Conservation (phyloP, 257 asterid genomes). For the Solanum habrochaites region DNA sequence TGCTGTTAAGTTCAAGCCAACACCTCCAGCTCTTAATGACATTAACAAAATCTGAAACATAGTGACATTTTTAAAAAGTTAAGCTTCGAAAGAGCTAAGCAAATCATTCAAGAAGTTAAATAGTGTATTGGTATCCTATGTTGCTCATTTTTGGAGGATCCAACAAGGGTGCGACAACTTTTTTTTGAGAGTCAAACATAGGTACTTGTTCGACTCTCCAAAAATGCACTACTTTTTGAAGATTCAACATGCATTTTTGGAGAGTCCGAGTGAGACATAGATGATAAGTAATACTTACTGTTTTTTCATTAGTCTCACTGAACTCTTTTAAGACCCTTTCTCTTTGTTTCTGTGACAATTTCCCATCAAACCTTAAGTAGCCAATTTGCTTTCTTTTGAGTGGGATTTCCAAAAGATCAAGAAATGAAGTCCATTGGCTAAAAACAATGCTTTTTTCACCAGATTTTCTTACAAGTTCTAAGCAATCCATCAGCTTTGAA, state of each 20-base stretch:
- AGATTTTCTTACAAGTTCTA: slow-evolving; percentile 19
- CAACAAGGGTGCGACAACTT: not conserved
- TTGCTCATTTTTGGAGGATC: not conserved
- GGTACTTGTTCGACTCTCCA: not conserved
- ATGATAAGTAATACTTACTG: slow-evolving; percentile 18
- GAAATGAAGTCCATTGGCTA: slow-evolving; percentile 81
- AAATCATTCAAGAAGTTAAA: not conserved
- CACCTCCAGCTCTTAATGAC: slow-evolving; percentile 85
- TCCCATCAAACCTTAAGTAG: slow-evolving; percentile 78
- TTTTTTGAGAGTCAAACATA: not conserved
- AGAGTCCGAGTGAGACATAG: not conserved
- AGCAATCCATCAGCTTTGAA: slow-evolving; percentile 44
- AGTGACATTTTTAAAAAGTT: not conserved
- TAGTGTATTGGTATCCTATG: not conserved
- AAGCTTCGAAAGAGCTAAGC: not conserved
- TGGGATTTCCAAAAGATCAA: slow-evolving; percentile 71
- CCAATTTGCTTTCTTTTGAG: slow-evolving; percentile 29
- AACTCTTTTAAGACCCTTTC: slow-evolving; percentile 65
- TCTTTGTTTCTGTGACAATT: slow-evolving; percentile 50
- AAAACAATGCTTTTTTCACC: slow-evolving; percentile 75
- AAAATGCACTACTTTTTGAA: not conserved
- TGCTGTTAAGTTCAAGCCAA: slow-evolving; percentile 76
- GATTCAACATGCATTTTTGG: not conserved
- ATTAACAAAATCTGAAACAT: slow-evolving; percentile 43
- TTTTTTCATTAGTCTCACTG: slow-evolving; percentile 47